Percentiles rank a stretch among this genome's conserved stretches.
These are phyloP conservation scores for Chloropicon primus DNA, from an alignment of 139 green algal species.

Conservation along the genomic window DNA sequence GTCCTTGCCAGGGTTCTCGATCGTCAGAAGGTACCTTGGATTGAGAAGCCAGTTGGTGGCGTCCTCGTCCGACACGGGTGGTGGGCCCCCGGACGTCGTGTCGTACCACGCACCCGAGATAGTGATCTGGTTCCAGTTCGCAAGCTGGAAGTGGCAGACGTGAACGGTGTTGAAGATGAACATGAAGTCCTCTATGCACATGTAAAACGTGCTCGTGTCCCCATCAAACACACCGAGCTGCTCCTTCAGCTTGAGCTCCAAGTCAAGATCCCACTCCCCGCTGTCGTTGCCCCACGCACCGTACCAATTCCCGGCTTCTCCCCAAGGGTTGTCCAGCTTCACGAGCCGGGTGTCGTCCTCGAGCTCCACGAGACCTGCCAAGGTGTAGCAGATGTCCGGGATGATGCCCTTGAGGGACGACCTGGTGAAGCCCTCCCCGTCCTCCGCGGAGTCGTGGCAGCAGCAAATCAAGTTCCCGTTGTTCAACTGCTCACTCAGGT, in stretches of 20 bases:
- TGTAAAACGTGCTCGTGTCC: not conserved
- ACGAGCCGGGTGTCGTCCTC: slow-evolving; percentile 14
- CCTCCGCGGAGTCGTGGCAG: not conserved
- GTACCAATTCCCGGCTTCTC: not conserved
- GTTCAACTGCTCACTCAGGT: slow-evolving; percentile 4
- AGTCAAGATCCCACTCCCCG: not conserved
- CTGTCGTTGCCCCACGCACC: not conserved
- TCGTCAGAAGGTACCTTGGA: not conserved
- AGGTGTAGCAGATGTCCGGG: slow-evolving; percentile 6
- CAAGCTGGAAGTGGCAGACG: not conserved
- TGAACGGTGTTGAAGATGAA: not conserved
- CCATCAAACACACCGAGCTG: not conserved
- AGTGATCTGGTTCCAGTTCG: not conserved
- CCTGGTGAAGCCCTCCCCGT: not conserved
- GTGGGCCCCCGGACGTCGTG: not conserved
- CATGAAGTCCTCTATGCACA: not conserved
- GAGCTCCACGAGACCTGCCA: not conserved
- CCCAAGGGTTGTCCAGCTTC: slow-evolving; percentile 33
- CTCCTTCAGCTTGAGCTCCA: not conserved
- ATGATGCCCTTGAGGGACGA: not conserved
- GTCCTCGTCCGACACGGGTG: not conserved
- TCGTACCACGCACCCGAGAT: not conserved
- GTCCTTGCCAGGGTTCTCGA: not conserved
- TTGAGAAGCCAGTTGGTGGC: not conserved
- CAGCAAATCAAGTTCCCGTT: slow-evolving; percentile 15